Base-by-base conservation (phyloP, 768 basidiomycete genomes). In the Tricholoma terreum region DNA sequence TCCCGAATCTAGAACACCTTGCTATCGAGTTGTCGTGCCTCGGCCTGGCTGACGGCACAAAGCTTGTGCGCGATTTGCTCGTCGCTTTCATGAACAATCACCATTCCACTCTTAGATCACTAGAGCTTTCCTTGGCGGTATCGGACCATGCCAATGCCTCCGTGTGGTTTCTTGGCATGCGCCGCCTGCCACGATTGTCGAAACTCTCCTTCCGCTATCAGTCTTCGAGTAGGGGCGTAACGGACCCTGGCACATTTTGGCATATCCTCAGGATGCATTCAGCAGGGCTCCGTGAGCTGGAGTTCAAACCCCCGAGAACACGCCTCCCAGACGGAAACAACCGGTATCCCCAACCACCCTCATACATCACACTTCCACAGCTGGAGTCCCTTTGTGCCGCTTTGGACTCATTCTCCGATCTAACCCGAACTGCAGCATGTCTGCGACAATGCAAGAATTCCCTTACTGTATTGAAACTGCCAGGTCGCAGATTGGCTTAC, bases 1-100 rank as follows among this genome's bases (percentile, higher is more conserved):
- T 46, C 45, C 11, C 21, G 45, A 27, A 4, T 46, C 24, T 46
- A 15, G 45, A 46, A 15, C 45, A 46, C 14, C 45, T 46, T 27
- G 22, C 24, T 12, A 46, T 46, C 15, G 22, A 46, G 21, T n/a
- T 46, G 45, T 27, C 22, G 38, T 17, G 38, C 43, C n/a, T 27
- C 24, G 24, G 24, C 15, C 11, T 46, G 12, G 24, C 24, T 27
- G 24, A 24, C 24, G 22, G 12, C 22, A 27, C 45, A 6, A 24
- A 46, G 15, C 22, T 46, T 6, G 22, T 46, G 11, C 12, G 12
- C 3, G 4, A 46, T 10, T 27, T 15, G 24, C 45, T 46, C 14
- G 22, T 40, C n/a, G 36, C 52, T 15, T 52, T 52, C 27, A 17
- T 52, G 15, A 52, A 42, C 17, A 52, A 52, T 14, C 52, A 52